Evolutionary conservation across 495 filamentous ascomycete species (phyloP).

Genomic region (Penicillium alfredii): DNA sequence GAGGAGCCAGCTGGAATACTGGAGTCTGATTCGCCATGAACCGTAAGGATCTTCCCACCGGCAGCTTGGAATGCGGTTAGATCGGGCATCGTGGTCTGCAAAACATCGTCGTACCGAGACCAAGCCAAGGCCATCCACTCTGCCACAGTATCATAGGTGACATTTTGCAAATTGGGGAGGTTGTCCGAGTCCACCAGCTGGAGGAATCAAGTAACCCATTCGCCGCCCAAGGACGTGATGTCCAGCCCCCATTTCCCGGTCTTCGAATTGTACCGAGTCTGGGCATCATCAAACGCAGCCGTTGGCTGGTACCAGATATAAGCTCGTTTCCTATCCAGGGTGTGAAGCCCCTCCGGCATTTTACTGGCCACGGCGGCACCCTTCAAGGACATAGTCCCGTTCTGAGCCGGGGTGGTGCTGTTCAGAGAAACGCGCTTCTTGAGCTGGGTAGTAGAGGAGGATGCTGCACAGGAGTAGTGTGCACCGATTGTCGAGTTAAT

Average conservation of each 20-base stretch:
- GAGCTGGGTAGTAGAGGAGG: background rate
- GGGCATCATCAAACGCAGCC: background rate
- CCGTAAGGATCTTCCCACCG: constrained; percentile 38
- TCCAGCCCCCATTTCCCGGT: constrained; percentile 30
- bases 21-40: constrained; percentile 39
- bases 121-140: constrained; percentile 34
- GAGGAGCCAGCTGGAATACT: constrained; percentile 37
- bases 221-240: constrained; percentile 26
- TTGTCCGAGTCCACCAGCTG: constrained; percentile 26
- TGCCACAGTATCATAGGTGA: constrained; percentile 39
- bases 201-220: constrained; percentile 35
- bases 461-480: constrained; percentile 34
- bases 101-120: constrained; percentile 28
- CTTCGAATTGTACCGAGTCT: constrained; percentile 29
- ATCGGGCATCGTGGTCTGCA: constrained; percentile 46
- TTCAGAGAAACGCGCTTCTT: background rate
- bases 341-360: background rate
- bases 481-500: constrained; percentile 29
- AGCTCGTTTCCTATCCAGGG: background rate
- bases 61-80: constrained; percentile 32
- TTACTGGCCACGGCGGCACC: background rate
- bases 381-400: background rate
- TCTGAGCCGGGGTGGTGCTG: background rate
- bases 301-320: background rate
- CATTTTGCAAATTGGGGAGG: constrained; percentile 28